phyloP scores from a whole-genome alignment of 2,329 filamentous ascomycete genomes.

The Cladophialophora yegresii region DNA sequence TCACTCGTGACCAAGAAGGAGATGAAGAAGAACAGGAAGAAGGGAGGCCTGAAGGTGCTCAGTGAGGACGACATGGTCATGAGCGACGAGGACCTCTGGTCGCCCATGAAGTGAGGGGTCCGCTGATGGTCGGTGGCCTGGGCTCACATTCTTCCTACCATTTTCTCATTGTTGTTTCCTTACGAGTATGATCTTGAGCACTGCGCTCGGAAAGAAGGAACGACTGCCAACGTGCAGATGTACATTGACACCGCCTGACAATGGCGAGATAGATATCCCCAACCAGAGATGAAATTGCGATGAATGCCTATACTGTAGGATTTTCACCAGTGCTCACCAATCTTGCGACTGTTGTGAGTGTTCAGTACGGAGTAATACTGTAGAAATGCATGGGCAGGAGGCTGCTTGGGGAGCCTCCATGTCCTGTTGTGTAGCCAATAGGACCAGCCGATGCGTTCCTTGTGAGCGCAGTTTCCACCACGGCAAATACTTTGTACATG shows the following conservation, averaged over 20 bases:
- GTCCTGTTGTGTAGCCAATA: no score
- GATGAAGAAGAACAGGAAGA: constrained; percentile 46
- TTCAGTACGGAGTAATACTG: not conserved
- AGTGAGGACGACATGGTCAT: constrained; percentile 52
- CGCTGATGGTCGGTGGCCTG: not conserved
- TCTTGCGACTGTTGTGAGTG: not conserved
- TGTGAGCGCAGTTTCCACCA: no score
- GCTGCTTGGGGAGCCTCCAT: no score
- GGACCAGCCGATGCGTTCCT: no score
- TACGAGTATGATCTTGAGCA: constrained; percentile 11
- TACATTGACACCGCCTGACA: constrained; percentile 3
- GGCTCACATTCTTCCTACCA: not conserved
- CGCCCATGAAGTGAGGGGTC: constrained; percentile 20
- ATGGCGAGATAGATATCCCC: constrained; percentile 2
- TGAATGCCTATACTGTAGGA: not conserved
- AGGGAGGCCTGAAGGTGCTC: constrained; percentile 48
- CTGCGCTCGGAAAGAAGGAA: constrained; percentile 49
- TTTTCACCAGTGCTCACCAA: not conserved
- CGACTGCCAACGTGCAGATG: not conserved
- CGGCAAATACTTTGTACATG: no score
- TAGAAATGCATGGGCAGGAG: no score
- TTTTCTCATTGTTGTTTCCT: not conserved
- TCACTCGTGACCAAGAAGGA: constrained; percentile 50
- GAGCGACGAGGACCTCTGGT: constrained; percentile 52
- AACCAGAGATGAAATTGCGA: not conserved